Evolutionary conservation across 805 yeast genomes (phyloP).

Genomic region (Maudiozyma barnettii): DNA sequence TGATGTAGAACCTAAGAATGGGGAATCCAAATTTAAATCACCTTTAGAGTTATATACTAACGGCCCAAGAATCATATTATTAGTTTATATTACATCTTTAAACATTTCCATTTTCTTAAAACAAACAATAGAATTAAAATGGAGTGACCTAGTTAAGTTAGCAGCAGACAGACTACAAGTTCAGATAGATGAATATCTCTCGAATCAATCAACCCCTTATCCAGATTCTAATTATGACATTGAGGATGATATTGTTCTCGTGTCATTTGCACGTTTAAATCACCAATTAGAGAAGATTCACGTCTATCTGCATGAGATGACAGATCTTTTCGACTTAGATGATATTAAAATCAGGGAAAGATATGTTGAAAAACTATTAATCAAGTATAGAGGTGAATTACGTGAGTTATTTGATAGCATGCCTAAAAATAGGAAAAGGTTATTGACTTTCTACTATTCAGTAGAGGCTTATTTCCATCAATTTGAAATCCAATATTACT

Average conservation of each 20-base stretch:
- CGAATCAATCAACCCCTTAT: not conserved
- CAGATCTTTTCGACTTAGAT: constrained; percentile 7
- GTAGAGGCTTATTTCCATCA: constrained; percentile 61
- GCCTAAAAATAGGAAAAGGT: constrained; percentile 31
- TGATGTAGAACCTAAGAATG: constrained; percentile 11
- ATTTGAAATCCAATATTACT: constrained; percentile 33
- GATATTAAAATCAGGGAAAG: constrained; percentile 12
- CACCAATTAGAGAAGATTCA: constrained; percentile 54
- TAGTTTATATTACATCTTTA: constrained; percentile 52
- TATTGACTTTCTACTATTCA: constrained; percentile 46
- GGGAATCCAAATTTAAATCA: constrained; percentile 12
- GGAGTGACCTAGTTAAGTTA: constrained; percentile 35
- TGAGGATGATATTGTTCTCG: constrained; percentile 39
- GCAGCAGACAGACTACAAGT: constrained; percentile 7
- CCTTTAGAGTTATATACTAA: constrained; percentile 16
- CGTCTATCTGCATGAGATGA: constrained; percentile 36
- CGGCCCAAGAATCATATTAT: constrained; percentile 29
- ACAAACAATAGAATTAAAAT: constrained; percentile 49
- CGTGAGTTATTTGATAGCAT: constrained; percentile 33
- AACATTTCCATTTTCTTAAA: constrained; percentile 57
- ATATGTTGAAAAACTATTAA: constrained; percentile 9
- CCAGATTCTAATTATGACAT: not conserved
- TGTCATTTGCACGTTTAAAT: constrained; percentile 50
- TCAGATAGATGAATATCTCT: not conserved
- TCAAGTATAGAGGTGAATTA: constrained; percentile 43